Percentiles rank a stretch among this genome's conserved stretches.
These are phyloP conservation scores for Blastocystis sp. DNA, from an alignment of 352 stramenopile genomes.

Conservation along the genomic window DNA sequence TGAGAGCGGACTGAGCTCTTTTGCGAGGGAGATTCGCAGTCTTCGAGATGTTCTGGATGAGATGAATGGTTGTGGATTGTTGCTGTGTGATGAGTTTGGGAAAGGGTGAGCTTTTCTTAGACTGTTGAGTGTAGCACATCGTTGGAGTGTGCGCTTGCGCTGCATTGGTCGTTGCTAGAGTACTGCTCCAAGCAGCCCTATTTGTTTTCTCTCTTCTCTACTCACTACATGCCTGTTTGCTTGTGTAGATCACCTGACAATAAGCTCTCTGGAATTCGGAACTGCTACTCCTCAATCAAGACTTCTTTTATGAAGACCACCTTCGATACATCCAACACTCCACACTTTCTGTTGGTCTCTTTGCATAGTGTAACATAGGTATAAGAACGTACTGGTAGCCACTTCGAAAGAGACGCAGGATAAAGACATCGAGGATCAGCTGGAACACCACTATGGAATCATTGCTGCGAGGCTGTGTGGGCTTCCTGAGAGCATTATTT, in stretches of 20 bases:
- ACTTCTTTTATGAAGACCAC: neutral
- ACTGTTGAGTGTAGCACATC: neutral
- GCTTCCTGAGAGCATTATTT: neutral
- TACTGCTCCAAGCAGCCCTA: neutral
- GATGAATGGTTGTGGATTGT: neutral
- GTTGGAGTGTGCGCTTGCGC: neutral
- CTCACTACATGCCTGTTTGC: neutral
- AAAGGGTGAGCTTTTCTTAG: neutral
- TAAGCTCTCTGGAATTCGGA: neutral
- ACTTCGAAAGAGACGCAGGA: neutral
- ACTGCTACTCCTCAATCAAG: neutral
- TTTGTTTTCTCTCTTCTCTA: neutral
- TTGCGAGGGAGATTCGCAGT: neutral
- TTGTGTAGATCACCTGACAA: neutral
- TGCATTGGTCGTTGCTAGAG: conserved; percentile 1
- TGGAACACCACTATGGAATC: neutral
- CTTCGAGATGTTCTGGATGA: neutral
- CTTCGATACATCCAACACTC: neutral
- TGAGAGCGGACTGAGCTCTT: neutral
- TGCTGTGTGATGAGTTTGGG: conserved; percentile 6
- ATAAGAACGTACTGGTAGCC: neutral
- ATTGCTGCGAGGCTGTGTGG: conserved; percentile 1
- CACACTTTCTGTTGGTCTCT: neutral
- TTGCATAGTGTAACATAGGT: neutral
- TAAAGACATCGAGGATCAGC: neutral